phyloP scores from a whole-genome alignment of 495 filamentous ascomycete genomes.

The Penicillium argentinense region DNA sequence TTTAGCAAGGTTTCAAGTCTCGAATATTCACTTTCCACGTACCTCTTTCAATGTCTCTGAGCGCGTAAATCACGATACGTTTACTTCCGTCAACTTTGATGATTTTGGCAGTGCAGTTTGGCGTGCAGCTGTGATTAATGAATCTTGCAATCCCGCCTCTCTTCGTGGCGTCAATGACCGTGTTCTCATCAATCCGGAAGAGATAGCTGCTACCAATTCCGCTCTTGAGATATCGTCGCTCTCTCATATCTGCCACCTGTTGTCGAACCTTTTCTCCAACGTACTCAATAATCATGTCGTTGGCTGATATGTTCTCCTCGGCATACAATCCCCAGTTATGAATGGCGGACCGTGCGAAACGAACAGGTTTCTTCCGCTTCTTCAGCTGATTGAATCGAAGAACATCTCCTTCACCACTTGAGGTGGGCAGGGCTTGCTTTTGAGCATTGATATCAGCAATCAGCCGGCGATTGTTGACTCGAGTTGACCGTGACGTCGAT shows the following conservation, averaged over 20 bases:
- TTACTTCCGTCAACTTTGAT: constrained; percentile 99
- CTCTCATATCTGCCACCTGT: constrained; percentile 91
- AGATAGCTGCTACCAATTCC: constrained; percentile 97
- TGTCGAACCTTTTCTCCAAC: constrained; percentile 97
- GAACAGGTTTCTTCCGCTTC: constrained; percentile 98
- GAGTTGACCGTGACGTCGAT: constrained; percentile 78
- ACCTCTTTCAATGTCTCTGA: constrained; percentile 93
- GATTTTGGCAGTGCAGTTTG: constrained; percentile 99
- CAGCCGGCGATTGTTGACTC: constrained; percentile 90
- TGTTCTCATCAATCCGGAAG: constrained; percentile 97
- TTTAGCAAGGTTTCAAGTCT: constrained; percentile 6
- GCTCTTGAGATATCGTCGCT: constrained; percentile 88
- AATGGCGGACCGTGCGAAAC: constrained; percentile 95
- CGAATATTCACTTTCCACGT: constrained; percentile 40
- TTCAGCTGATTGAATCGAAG: constrained; percentile 98
- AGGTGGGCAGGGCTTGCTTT: constrained; percentile 73
- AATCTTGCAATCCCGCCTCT: constrained; percentile 96
- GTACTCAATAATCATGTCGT: constrained; percentile 99
- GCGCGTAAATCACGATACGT: constrained; percentile 96
- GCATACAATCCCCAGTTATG: constrained; percentile 99
- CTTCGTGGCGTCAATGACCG: constrained; percentile 97
- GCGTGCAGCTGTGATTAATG: constrained; percentile 98
- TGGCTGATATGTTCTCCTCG: constrained; percentile 93
- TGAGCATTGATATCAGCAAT: constrained; percentile 94
- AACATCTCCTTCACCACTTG: constrained; percentile 74